These are phyloP conservation scores for Aspergillus sclerotiicarbonarius DNA, from an alignment of 495 filamentous ascomycete species.

Conservation along the genomic window DNA sequence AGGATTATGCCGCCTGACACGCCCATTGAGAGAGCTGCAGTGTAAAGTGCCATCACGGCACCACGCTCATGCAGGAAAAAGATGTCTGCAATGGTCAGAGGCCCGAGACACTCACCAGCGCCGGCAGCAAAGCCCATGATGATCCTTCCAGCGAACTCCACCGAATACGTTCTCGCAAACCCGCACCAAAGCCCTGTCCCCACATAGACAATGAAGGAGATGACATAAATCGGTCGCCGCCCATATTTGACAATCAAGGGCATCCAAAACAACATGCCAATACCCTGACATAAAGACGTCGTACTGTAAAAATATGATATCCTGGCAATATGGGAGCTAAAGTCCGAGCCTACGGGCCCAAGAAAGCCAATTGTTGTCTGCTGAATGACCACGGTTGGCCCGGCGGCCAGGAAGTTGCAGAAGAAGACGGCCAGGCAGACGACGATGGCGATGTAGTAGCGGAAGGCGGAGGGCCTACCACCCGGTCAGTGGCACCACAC, in stretches of 20 bases:
- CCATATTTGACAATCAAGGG: constrained; percentile 56
- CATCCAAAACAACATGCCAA: constrained; percentile 55
- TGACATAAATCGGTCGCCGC: constrained; percentile 50
- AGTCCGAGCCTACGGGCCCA: constrained; percentile 26
- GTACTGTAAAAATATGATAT: constrained; percentile 53
- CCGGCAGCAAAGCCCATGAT: constrained; percentile 51
- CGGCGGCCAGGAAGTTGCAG: constrained; percentile 56
- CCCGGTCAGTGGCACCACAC: neutral
- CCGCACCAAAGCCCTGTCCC: constrained; percentile 45
- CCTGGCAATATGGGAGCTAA: constrained; percentile 38
- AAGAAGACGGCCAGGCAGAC: constrained; percentile 54
- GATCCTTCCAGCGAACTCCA: constrained; percentile 45
- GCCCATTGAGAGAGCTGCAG: constrained; percentile 44
- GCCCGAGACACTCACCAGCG: constrained; percentile 52
- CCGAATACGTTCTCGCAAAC: constrained; percentile 40
- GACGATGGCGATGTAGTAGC: constrained; percentile 47
- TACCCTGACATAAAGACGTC: constrained; percentile 48
- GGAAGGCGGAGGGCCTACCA: constrained; percentile 42
- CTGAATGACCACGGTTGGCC: constrained; percentile 51
- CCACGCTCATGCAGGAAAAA: constrained; percentile 61
- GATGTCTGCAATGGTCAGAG: constrained; percentile 54
- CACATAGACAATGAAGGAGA: constrained; percentile 46
- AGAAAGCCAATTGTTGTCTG: constrained; percentile 48
- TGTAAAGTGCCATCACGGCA: constrained; percentile 46
- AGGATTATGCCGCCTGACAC: constrained; percentile 48